Conservation (phyloP, 2,329 filamentous ascomycete species). For the Cadophora luteo-olivacea region DNA sequence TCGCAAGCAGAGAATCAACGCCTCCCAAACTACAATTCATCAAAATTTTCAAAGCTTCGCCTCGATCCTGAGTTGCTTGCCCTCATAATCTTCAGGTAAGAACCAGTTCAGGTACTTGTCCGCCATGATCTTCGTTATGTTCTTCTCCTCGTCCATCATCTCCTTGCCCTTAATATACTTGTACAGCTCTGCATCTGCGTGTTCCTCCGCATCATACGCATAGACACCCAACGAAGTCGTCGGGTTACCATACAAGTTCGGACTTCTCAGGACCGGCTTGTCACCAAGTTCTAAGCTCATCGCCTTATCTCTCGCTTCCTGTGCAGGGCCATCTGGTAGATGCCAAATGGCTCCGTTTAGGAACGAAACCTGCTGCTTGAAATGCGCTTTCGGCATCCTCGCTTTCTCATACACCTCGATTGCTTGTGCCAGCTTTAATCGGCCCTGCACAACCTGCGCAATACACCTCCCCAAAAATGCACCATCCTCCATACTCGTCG, state of each 20-base stretch:
- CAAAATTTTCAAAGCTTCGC: slow-evolving; percentile 17
- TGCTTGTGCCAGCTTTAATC: slow-evolving; percentile 46
- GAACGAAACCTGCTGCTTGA: slow-evolving; percentile 51
- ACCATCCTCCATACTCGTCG: slow-evolving; percentile 53
- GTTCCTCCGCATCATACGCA: slow-evolving; percentile 49
- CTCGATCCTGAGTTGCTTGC: slow-evolving; percentile 18
- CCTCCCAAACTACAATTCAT: not conserved
- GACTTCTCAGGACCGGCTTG: slow-evolving; percentile 45
- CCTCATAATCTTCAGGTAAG: slow-evolving; percentile 16
- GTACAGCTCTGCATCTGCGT: slow-evolving; percentile 27
- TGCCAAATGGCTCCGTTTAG: slow-evolving; percentile 48
- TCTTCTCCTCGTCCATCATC: slow-evolving; percentile 8
- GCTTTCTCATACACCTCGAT: slow-evolving; percentile 49
- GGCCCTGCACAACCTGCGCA: slow-evolving; percentile 45
- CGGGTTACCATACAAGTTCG: slow-evolving; percentile 50
- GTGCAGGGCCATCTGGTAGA: slow-evolving; percentile 45
- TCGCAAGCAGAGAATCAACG: not conserved
- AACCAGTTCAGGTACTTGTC: slow-evolving; percentile 23
- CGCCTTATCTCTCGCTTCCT: slow-evolving; percentile 46
- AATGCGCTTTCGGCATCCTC: slow-evolving; percentile 50
- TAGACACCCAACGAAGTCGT: slow-evolving; percentile 48
- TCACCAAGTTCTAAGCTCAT: slow-evolving; percentile 48
- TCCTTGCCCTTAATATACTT: slow-evolving; percentile 18
- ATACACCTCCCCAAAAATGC: slow-evolving; percentile 49
- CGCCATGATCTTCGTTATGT: slow-evolving; percentile 11